Evolutionary conservation across 1,139 yeast genomes (phyloP).

Genomic region (Pichia sp.): DNA sequence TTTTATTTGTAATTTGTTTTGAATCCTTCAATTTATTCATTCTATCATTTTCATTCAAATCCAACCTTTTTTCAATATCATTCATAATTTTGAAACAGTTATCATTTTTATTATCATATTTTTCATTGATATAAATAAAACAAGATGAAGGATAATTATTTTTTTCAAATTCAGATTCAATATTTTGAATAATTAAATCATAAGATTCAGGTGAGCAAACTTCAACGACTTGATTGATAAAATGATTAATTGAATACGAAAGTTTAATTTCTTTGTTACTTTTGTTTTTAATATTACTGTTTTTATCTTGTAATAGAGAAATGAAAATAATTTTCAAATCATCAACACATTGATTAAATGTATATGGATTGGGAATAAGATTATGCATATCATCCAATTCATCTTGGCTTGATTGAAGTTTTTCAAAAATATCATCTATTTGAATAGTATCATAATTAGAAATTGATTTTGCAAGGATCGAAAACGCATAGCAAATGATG

Average conservation of each 20-base stretch:
- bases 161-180: neutral
- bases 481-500: neutral
- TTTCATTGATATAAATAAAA: neutral
- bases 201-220: constrained; percentile 7
- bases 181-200: neutral
- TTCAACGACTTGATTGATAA: constrained; percentile 3
- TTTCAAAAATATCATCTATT: neutral
- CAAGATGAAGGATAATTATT: constrained; percentile 1
- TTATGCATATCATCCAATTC: neutral
- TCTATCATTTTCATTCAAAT: neutral
- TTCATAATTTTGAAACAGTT: neutral
- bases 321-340: constrained; percentile 5
- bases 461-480: neutral
- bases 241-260: neutral
- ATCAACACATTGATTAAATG: constrained; percentile 6
- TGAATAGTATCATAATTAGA: neutral
- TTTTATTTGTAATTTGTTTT: neutral
- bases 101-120: neutral
- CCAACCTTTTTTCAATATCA: neutral
- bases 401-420: neutral
- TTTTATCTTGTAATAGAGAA: neutral
- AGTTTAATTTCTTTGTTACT: neutral
- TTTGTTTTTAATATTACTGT: neutral
- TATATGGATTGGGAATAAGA: neutral
- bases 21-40: neutral